Evolutionary conservation across 192 early-diverging fungal species (phyloP).

Genomic region (Allomyces arbusculus): DNA sequence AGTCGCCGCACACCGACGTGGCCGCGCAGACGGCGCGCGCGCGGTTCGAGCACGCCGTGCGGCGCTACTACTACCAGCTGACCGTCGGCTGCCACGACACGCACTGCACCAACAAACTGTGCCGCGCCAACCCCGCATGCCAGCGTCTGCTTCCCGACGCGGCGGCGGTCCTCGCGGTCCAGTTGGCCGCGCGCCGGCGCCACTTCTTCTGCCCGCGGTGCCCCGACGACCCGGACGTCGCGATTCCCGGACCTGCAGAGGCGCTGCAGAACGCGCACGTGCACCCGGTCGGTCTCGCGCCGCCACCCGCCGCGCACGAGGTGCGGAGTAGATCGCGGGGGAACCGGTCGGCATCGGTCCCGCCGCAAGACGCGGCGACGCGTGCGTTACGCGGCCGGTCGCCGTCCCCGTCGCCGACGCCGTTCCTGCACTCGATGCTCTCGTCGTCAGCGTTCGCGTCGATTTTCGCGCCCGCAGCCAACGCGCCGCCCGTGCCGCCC

Average conservation of each 20-base stretch:
- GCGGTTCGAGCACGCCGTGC: not conserved
- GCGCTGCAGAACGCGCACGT: too few relatives aligned
- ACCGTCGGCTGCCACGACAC: constrained; percentile 19
- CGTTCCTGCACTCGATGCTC: constrained; percentile 14
- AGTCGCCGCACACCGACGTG: not conserved
- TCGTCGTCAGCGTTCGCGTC: constrained; percentile 16
- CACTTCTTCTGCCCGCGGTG: constrained; percentile 18
- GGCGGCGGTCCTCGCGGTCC: constrained; percentile 28
- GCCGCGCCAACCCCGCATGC: constrained; percentile 13
- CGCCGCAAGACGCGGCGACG: not conserved
- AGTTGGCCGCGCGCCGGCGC: constrained; percentile 18
- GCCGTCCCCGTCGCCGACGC: constrained; percentile 3
- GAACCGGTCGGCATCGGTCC: not conserved
- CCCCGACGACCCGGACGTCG: constrained; percentile 7
- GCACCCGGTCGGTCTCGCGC: too few relatives aligned
- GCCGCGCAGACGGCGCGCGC: not conserved
- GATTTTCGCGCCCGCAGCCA: constrained; percentile 6
- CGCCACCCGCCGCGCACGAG: too few relatives aligned
- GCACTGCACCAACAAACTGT: constrained; percentile 19
- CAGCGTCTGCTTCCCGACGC: constrained; percentile 18
- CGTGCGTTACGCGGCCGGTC: not conserved
- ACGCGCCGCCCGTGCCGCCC: not conserved
- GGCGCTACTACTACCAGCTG: constrained; percentile 26
- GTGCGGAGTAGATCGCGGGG: too few relatives aligned
- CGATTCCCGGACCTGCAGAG: not conserved